phyloP scores from a whole-genome alignment of 2,329 filamentous ascomycete genomes.

The Aspergillus hiratsukae region DNA sequence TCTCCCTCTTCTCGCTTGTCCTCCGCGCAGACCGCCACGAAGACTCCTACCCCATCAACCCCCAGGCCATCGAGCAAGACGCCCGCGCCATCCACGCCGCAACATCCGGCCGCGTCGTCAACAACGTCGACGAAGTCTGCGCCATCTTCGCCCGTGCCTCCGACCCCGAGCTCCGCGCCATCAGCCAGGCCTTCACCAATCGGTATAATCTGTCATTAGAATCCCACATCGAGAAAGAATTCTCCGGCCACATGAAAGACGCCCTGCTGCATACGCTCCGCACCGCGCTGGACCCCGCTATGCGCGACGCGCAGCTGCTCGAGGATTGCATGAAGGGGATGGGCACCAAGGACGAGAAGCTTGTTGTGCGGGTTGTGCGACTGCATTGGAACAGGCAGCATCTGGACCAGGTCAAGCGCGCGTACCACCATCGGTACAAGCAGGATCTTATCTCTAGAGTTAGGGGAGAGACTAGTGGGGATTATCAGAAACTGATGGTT shows the following conservation, averaged over 20 bases:
- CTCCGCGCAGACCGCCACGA: conserved; percentile 70
- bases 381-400: conserved; percentile 77
- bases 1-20: conserved; percentile 79
- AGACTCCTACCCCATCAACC: conserved; percentile 69
- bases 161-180: conserved; percentile 78
- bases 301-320: conserved; percentile 76
- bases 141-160: conserved; percentile 71
- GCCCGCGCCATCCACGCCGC: conserved; percentile 72
- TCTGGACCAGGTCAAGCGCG: conserved; percentile 71
- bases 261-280: conserved; percentile 76
- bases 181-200: conserved; percentile 68
- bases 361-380: conserved; percentile 73
- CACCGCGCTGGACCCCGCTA: conserved; percentile 71
- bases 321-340: conserved; percentile 82
- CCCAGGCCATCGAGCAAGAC: conserved; percentile 69
- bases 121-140: conserved; percentile 55
- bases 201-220: conserved; percentile 69
- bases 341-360: conserved; percentile 78
- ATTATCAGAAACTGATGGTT: conserved; percentile 73
- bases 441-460: conserved; percentile 66
- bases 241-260: conserved; percentile 87
- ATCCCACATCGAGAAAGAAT: conserved; percentile 72
- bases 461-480: conserved; percentile 76
- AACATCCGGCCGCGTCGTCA: conserved; percentile 62
- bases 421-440: conserved; percentile 68